Evolutionary conservation across 768 basidiomycete genomes (phyloP), one percentile per base, ranked within the genome.

Genomic region (Coprinopsis strossmayeri): DNA sequence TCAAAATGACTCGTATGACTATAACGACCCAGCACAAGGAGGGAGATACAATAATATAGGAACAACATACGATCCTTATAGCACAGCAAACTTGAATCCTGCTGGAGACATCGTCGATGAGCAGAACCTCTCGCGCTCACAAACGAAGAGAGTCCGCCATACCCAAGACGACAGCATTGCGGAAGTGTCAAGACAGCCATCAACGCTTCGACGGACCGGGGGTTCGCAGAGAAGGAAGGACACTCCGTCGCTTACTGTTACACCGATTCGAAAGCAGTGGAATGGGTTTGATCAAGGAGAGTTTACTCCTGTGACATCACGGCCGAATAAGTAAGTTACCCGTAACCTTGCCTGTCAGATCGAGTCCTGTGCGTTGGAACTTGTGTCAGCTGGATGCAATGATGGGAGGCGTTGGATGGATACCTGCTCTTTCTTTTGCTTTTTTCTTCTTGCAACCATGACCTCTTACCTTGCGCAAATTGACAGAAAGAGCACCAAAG

Each of bases 21-120:
- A 30, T 20, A 32, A 28, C 43, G 25, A 45, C 43, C 43, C 23
- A 7, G 17, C 40, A 21, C 20, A 27, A 45, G 21, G 17, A 3
- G 43, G 43, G 28, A 66, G 76, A 0, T 79, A 83, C 56, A 78
- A 79, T 49, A 75, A 76, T 49, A 70, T 65, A 23, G 75, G 65
- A 24, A 66, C 58, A 3, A 62, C 57, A 0, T 69, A 70, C 48
- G 55, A 62, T 28, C 65, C 69, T 51, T 69, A 62, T 12, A 45
- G 54, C 4, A 52, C 40, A 40, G 15, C 53, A 48, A 34, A 67
- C 56, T 20, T 71, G 73, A 50, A 57, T 23, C 51, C 28, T 34
- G 52, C 51, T 27, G 52, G 56, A 21, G 53, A 57, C 30, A 45
- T 12, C 30, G 27, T 27, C 27, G n/a, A 35, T 18, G 30, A 13